Evolutionary conservation across 1,284 basidiomycete species (phyloP).

Genomic region (Polyporus tsugae): DNA sequence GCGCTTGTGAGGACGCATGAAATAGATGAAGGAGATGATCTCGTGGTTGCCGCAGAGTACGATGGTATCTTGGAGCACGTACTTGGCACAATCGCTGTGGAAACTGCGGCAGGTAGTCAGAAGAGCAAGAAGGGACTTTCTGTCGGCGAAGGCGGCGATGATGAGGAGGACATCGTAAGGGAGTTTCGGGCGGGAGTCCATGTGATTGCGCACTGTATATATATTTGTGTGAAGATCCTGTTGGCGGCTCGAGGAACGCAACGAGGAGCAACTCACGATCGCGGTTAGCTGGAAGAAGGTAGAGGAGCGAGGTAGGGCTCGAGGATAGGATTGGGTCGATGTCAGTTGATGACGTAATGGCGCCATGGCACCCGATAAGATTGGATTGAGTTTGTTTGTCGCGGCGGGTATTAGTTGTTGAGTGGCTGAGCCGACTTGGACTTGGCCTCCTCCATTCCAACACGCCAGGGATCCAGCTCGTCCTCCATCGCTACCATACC

Average conservation of each 20-base stretch:
- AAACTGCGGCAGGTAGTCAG: conserved; percentile 8
- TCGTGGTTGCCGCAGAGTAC: background rate
- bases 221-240: background rate
- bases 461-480: background rate
- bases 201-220: background rate
- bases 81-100: conserved; percentile 15
- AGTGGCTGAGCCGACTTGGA: background rate
- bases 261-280: background rate
- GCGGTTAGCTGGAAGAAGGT: background rate
- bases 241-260: background rate
- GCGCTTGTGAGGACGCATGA: conserved; percentile 16
- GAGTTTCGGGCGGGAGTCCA: background rate
- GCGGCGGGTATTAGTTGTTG: background rate
- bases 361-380: conserved; percentile 15
- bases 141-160: conserved; percentile 12
- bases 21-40: conserved; percentile 17
- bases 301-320: too few species aligned
- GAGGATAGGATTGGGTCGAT: too few species aligned
- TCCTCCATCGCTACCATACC: background rate
- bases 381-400: conserved; percentile 8
- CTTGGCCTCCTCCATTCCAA: background rate
- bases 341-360: conserved; percentile 4
- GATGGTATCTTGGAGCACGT: conserved; percentile 2
- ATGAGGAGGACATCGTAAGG: conserved; percentile 19
- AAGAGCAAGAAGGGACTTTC: conserved; percentile 5